Base-by-base conservation (phyloP, 2,329 filamentous ascomycete genomes). In the Trichoderma atrobrunneum region DNA sequence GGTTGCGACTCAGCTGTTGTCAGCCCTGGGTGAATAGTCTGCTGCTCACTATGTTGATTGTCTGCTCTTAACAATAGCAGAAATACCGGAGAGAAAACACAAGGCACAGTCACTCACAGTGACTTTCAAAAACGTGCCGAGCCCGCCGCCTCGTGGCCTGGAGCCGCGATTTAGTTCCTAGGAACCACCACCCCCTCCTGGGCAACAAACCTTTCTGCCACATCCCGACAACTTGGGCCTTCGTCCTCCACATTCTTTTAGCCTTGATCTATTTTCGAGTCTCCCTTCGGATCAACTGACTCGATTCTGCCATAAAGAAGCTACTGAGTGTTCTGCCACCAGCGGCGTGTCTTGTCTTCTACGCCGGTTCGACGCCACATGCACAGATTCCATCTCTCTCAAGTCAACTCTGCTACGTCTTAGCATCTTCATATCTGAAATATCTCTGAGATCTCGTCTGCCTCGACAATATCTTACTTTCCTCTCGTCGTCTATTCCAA, bases 191-290 rank as follows among this genome's bases (percentile, higher is more conserved):
- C 57, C 67, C 43, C 39, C 57, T 62, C 57, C 30, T 36, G 39
- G n/a, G n/a, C 36, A 69, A 48, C 56, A 21, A 24, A 32, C 56
- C 36, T 70, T 59, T 36, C 67, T 70, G 34, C 67, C 57, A 36
- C 67, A 71, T 65, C 48, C 61, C 51, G 61, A 54, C 48, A 62
- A 26, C 48, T 39, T 54, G 28, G 36, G 28, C 18, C 21, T 36
- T 61, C 39, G 16, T 62, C 63, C 57, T 24, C 48, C 30, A 24
- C 24, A 14, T 61, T 69, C 28, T 54, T 54, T 48, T 54, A 21
- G 57, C 18, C 57, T 36, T 32, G 57, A 36, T 12, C 18, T 34
- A 14, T 51, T 59, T 16, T 21, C 67, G 11, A 61, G 28, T 12
- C 16, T 30, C 51, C 43, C 39, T 59, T 62, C 10, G 28, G 32